Evolutionary conservation across 1,139 yeast genomes (phyloP).

Genomic region (Yamadazyma mexicana): DNA sequence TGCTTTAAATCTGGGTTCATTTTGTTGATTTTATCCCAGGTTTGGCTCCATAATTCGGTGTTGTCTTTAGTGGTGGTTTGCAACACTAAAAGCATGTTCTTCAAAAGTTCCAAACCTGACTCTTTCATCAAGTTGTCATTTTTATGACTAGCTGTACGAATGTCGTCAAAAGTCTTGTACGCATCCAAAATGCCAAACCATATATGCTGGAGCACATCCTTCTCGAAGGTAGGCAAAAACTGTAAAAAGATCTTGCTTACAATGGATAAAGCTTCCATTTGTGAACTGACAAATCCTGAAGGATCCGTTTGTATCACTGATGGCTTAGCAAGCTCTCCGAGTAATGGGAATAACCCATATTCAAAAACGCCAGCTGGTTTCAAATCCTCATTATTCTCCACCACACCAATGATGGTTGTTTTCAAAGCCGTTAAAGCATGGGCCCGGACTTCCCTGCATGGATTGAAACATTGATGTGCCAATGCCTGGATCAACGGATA

Average conservation of each 20-base stretch:
- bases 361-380: constrained; percentile 63
- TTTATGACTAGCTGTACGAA: constrained; percentile 23
- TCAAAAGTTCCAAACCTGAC: constrained; percentile 61
- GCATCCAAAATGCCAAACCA: constrained; percentile 41
- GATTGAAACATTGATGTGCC: constrained; percentile 87
- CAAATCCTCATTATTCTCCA: constrained; percentile 26
- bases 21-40: constrained; percentile 46
- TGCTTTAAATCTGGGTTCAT: constrained; percentile 44
- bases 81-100: constrained; percentile 52
- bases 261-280: constrained; percentile 64
- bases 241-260: constrained; percentile 74
- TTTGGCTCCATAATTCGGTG: constrained; percentile 27
- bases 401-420: constrained; percentile 35
- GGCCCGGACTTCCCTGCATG: constrained; percentile 73
- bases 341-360: constrained; percentile 71
- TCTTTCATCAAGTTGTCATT: constrained; percentile 48
- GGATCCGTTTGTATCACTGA: constrained; percentile 69
- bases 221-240: constrained; percentile 26
- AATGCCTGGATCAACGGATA: constrained; percentile 74
- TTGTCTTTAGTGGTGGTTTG: constrained; percentile 27
- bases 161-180: constrained; percentile 27
- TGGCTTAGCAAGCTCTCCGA: constrained; percentile 63
- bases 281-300: constrained; percentile 62
- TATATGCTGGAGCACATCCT: constrained; percentile 24
- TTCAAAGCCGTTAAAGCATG: constrained; percentile 62